Percentiles rank a stretch among this genome's conserved stretches.
These are phyloP conservation scores for Neurospora sp. DNA, from an alignment of 495 filamentous ascomycete species.

Conservation along the genomic window DNA sequence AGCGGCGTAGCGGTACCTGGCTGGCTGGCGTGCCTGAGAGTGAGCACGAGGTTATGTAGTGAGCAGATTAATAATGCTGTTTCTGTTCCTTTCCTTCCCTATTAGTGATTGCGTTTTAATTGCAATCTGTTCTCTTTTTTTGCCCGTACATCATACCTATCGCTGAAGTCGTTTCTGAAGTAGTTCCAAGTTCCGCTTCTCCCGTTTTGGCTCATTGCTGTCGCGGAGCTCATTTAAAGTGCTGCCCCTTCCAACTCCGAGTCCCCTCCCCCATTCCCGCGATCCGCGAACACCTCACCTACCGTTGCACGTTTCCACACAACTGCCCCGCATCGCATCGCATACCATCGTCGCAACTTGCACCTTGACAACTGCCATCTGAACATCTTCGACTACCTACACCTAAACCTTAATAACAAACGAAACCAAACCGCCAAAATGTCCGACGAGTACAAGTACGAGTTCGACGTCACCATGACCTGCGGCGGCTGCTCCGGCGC, in stretches of 20 bases:
- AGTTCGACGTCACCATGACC: conserved; percentile 57
- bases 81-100: not conserved
- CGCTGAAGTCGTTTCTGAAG: not conserved
- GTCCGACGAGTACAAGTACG: conserved; percentile 34
- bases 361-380: not conserved
- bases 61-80: conserved; percentile 8
- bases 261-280: not conserved
- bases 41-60: not conserved
- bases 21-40: not conserved
- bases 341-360: not conserved
- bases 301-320: not conserved
- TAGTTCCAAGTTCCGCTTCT: not conserved
- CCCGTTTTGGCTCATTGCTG: not conserved
- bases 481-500: conserved; percentile 57
- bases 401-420: not conserved
- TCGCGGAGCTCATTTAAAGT: not conserved
- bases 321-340: not conserved
- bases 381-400: not conserved
- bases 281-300: not conserved
- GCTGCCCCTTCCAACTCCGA: not conserved
- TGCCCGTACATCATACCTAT: not conserved
- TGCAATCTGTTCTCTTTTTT: not conserved
- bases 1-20: not conserved
- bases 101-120: not conserved
- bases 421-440: conserved; percentile 8